A percentile compares a stretch with the other conserved stretches of the same genome.
Evolutionary conservation across 176 grass and related monocot species (phyloP).

Genomic region (Rhynchospora pubera): DNA sequence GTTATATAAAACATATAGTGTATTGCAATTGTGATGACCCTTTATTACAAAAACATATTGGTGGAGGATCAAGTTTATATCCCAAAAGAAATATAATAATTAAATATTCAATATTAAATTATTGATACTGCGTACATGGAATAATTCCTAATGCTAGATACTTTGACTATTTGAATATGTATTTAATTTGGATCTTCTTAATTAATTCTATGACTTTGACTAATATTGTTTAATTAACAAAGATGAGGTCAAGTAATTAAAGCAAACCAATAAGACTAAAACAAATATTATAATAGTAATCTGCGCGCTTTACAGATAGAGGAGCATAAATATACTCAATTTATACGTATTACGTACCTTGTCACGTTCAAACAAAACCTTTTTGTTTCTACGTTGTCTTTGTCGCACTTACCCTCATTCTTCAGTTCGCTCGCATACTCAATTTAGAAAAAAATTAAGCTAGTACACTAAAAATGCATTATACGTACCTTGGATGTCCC

Average conservation of each 20-base stretch:
- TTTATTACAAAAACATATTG: neutral
- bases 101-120: neutral
- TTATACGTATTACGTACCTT: conserved; percentile 13
- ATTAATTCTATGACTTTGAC: neutral
- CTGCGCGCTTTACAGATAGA: neutral
- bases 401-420: neutral
- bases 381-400: neutral
- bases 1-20: neutral
- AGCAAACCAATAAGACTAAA: conserved; percentile 1
- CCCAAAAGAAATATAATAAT: neutral
- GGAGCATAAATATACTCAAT: neutral
- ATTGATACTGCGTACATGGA: neutral
- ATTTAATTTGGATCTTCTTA: neutral
- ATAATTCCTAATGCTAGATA: neutral
- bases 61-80: neutral
- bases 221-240: neutral
- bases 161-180: neutral
- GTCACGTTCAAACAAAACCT: neutral
- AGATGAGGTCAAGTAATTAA: neutral
- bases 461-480: conserved; percentile 8
- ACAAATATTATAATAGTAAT: neutral
- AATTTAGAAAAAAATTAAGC: neutral
- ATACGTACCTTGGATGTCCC: conserved; percentile 88
- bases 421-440: neutral
- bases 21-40: neutral